phyloP scores from a whole-genome alignment of 2,329 filamentous ascomycete species.

The Grosmannia huntii region DNA sequence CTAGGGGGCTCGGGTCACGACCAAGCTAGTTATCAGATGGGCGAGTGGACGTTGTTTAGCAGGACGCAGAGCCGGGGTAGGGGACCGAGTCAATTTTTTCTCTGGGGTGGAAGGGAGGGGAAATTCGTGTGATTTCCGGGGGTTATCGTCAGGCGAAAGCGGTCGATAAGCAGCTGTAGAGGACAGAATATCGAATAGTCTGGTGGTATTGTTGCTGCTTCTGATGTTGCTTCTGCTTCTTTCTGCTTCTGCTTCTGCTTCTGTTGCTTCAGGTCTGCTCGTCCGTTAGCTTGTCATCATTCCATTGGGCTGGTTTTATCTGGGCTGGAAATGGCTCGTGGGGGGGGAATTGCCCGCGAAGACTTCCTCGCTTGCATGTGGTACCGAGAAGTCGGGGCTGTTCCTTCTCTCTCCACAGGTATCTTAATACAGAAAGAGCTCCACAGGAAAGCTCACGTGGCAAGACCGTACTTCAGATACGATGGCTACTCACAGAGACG shows the following conservation, averaged over 20 bases:
- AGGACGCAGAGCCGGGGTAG: not conserved
- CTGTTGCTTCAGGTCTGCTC: not conserved
- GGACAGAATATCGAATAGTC: too few species aligned
- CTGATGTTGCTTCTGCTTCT: too few species aligned
- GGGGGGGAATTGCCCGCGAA: not conserved
- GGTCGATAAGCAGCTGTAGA: not conserved
- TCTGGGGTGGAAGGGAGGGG: not conserved
- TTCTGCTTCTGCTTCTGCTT: too few species aligned
- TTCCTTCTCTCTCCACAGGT: not conserved
- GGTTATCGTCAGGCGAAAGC: not conserved
- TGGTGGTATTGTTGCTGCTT: too few species aligned
- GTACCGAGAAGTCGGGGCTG: not conserved
- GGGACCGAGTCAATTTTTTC: not conserved
- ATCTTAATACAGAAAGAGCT: not conserved
- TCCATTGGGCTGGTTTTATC: not conserved
- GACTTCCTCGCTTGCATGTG: not conserved
- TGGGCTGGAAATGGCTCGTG: not conserved
- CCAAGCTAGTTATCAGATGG: slow-evolving; percentile 3
- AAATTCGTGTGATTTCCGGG: not conserved
- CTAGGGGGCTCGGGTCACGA: slow-evolving; percentile 6
- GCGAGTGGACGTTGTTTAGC: not conserved
- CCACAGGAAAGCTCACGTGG: not conserved
- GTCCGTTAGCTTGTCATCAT: not conserved
- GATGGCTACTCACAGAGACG: too few species aligned
- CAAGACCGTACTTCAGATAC: too few species aligned